Conservation (phyloP, 225 moss, liverwort and hornwort species). For the Pseudoscleropodium purum region DNA sequence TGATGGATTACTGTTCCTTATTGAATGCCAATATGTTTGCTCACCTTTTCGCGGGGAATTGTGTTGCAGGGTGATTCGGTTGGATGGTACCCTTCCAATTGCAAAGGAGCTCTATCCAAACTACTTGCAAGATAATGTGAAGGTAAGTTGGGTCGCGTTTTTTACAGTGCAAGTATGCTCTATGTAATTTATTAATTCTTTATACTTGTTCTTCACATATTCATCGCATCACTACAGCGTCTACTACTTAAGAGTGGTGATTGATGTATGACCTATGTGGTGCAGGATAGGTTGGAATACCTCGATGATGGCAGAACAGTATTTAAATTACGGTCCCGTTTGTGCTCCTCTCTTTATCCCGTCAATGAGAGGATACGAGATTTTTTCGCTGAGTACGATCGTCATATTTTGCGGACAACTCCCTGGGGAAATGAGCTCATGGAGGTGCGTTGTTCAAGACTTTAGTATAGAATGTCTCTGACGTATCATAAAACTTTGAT, state of each 20-base stretch:
- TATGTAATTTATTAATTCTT: not conserved
- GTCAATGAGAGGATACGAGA: slow-evolving; percentile 94
- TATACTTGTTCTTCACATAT: not conserved
- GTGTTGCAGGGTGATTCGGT: slow-evolving; percentile 71
- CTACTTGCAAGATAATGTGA: slow-evolving; percentile 87
- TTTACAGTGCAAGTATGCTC: not conserved
- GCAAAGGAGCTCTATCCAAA: slow-evolving; percentile 88
- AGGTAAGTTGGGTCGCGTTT: slow-evolving; percentile 38
- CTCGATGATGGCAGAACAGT: slow-evolving; percentile 89
- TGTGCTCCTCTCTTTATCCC: slow-evolving; percentile 95
- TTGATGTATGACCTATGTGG: not conserved
- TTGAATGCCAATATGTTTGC: not conserved
- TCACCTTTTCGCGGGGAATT: slow-evolving; percentile 3
- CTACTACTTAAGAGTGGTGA: not conserved
- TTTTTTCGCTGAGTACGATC: slow-evolving; percentile 94
- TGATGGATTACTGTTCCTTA: not conserved
- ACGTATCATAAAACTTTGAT: not conserved
- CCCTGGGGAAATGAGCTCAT: slow-evolving; percentile 98
- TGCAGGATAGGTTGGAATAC: slow-evolving; percentile 95
- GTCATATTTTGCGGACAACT: slow-evolving; percentile 83
- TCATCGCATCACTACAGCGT: not conserved
- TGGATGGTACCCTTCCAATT: slow-evolving; percentile 88
- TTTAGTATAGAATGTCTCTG: not conserved
- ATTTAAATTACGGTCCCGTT: slow-evolving; percentile 82
- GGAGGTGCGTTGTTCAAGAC: slow-evolving; percentile 50